Evolutionary conservation across 176 grass and related monocot genomes (phyloP).

Genomic region (Dendrocalamus sinicus): DNA sequence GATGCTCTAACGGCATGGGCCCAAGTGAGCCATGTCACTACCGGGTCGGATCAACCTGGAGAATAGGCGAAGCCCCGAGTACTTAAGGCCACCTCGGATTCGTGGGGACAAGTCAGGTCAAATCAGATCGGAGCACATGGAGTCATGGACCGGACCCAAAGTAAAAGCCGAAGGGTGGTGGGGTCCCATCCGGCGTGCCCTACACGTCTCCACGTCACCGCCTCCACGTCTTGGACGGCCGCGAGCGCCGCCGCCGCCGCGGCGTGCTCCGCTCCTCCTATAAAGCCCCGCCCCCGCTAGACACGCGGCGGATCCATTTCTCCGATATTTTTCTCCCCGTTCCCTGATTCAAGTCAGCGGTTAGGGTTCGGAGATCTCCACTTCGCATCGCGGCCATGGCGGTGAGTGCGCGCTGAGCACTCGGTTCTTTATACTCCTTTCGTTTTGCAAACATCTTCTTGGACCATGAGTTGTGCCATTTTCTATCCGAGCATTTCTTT

Average conservation of each 20-base stretch:
- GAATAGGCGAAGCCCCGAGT: neutral
- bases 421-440: neutral
- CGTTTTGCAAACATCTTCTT: neutral
- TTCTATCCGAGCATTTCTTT: conserved; percentile 12
- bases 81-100: neutral
- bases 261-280: conserved; percentile 32
- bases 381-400: conserved; percentile 32
- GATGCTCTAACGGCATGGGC: no score
- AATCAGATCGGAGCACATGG: no score
- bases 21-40: neutral
- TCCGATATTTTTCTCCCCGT: conserved; percentile 4
- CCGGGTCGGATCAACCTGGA: neutral
- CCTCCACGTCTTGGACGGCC: conserved; percentile 25
- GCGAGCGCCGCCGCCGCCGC: conserved; percentile 12
- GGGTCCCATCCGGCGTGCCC: conserved; percentile 19
- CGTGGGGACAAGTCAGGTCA: neutral
- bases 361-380: conserved; percentile 56
- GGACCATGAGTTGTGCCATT: neutral
- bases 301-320: conserved; percentile 18
- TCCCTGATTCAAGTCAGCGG: conserved; percentile 48
- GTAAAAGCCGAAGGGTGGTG: conserved; percentile 18
- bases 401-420: conserved; percentile 31
- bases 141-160: neutral
- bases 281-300: conserved; percentile 28
- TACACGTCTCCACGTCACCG: conserved; percentile 40